These are phyloP conservation scores for Cucurbita moschata DNA, from an alignment of 306 rosid genomes.

Conservation along the genomic window DNA sequence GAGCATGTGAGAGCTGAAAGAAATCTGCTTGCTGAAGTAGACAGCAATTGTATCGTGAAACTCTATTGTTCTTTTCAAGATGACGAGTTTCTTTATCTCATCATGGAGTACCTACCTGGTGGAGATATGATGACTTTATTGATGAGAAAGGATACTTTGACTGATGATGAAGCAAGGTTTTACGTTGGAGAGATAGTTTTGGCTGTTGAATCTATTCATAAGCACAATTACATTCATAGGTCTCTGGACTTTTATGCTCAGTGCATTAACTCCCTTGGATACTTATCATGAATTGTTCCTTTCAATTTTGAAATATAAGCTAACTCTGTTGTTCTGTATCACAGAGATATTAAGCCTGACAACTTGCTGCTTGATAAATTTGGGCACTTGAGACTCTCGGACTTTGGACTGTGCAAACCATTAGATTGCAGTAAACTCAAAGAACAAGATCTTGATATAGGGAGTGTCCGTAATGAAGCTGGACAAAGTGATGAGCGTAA, in stretches of 20 bases:
- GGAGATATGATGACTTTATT: constrained; percentile 99
- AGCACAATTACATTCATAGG: constrained; percentile 94
- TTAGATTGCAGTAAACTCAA: constrained; percentile 76
- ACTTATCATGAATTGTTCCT: background rate
- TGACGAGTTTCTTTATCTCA: constrained; percentile 77
- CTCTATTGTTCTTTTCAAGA: constrained; percentile 95
- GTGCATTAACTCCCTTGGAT: background rate
- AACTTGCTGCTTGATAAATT: constrained; percentile 85
- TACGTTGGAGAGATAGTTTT: constrained; percentile 82
- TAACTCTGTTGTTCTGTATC: constrained; percentile 12
- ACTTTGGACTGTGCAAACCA: constrained; percentile 97
- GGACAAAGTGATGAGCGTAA: constrained; percentile 40
- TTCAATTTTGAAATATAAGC: constrained; percentile 2
- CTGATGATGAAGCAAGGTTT: constrained; percentile 90
- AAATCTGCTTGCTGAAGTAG: constrained; percentile 97
- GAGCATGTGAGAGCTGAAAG: constrained; percentile 98
- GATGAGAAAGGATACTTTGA: constrained; percentile 92
- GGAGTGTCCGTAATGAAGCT: constrained; percentile 38
- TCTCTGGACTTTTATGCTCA: constrained; percentile 14
- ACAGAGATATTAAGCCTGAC: constrained; percentile 98
- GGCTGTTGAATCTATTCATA: constrained; percentile 91
- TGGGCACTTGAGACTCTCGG: constrained; percentile 90
- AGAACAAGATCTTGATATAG: constrained; percentile 61
- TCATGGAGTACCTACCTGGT: constrained; percentile 97
- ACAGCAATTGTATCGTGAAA: constrained; percentile 91